Evolutionary conservation across 2,329 filamentous ascomycete genomes (phyloP), one percentile per base, ranked within the genome.

Genomic region (Capronia americana): DNA sequence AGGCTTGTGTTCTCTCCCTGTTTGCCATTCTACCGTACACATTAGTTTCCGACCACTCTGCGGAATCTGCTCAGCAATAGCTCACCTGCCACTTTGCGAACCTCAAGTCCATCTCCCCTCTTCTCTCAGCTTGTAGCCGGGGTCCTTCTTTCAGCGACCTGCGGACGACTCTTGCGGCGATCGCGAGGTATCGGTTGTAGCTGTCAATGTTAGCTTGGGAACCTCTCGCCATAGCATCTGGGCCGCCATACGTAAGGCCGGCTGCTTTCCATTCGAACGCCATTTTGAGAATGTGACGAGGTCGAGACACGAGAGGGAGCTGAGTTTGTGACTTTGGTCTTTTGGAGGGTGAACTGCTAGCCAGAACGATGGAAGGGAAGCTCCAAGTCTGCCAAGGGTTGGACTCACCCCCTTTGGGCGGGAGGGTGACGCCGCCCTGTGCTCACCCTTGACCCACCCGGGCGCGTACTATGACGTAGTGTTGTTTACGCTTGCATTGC

Each of bases 151-250:
- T 97, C 81, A 99, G 87, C 80, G 93, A 96, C 81, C 92, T 91
- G 85, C 96, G 95, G 81, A 99, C 92, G 79, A 92, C 91, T 82
- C 93, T 93, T 82, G 93, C 89, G 78, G 95, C 93, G 84, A 99
- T 88, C 79, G 93, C 89, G 80, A 99, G 90, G 90, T 97, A 98
- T 85, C 93, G 95, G 90, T 99, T 99, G 92, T 99, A 99, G 85
- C 95, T 99, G 81, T 79, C 64, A 72, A 70, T 60, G 76, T 81
- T 77, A 81, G 81, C 74, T 74, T 6, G 17, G n/a, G 26, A 17
- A 10, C 6, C 24, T 32, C 41, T 38, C 8, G 24, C 20, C 6
- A 14, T 30, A 73, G 67, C 71, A 61, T 71, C 67, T 76, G 75
- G 73, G 67, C 72, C 69, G 64, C 57, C 92, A 82, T 91, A 97